phyloP scores from a whole-genome alignment of 345 rosid species.

The Salix dunnii region DNA sequence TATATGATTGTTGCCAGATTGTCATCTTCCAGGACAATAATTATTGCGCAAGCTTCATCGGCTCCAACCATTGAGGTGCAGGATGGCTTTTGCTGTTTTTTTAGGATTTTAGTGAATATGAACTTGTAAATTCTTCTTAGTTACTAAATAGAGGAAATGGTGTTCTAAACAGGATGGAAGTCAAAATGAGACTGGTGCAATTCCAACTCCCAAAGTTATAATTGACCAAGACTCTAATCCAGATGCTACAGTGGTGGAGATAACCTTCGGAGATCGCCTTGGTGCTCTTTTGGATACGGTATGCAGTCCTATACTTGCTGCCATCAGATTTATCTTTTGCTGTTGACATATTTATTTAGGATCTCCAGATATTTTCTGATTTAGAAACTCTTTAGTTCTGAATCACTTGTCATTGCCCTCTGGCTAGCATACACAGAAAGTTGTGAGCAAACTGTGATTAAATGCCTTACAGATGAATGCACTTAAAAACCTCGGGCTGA shows the following conservation, averaged over 20 bases:
- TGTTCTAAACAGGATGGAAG: slow-evolving; percentile 55
- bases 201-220: slow-evolving; percentile 90
- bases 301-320: slow-evolving; percentile 11
- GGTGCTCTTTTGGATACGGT: slow-evolving; percentile 97
- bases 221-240: slow-evolving; percentile 93
- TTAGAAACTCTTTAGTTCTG: neutral
- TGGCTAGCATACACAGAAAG: neutral
- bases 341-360: neutral
- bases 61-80: slow-evolving; percentile 78
- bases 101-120: neutral
- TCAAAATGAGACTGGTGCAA: slow-evolving; percentile 48
- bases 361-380: neutral
- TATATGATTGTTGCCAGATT: slow-evolving; percentile 38
- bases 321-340: neutral
- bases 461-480: slow-evolving; percentile 73
- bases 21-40: slow-evolving; percentile 31
- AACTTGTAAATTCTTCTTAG: slow-evolving; percentile 6
- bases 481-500: slow-evolving; percentile 81
- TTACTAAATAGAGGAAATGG: slow-evolving; percentile 16
- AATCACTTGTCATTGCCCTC: neutral
- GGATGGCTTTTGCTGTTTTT: slow-evolving; percentile 13
- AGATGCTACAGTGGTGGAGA: slow-evolving; percentile 77
- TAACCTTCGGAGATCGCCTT: slow-evolving; percentile 96
- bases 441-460: slow-evolving; percentile 12
- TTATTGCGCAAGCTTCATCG: slow-evolving; percentile 51